These are phyloP conservation scores for Phytophthora hybrid DNA, from an alignment of 352 stramenopile genomes.

Conservation along the genomic window DNA sequence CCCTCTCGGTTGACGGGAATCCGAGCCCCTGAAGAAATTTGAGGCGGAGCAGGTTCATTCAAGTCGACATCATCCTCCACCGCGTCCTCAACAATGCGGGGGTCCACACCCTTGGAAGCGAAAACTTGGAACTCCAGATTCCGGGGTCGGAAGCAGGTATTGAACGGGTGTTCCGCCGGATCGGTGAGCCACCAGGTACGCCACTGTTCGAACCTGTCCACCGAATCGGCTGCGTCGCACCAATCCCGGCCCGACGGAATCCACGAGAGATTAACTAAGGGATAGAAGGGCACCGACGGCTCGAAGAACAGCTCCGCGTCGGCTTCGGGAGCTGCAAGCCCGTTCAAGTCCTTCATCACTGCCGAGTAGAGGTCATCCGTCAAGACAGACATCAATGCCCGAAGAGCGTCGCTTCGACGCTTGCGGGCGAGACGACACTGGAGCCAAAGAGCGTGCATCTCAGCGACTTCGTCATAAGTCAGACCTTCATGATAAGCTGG, in stretches of 20 bases:
- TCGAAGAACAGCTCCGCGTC: not conserved
- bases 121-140: not conserved
- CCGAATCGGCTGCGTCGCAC: not conserved
- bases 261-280: not conserved
- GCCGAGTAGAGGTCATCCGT: not conserved
- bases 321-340: not conserved
- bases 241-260: not conserved
- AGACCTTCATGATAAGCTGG: not conserved
- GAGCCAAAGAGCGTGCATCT: not conserved
- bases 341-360: not conserved
- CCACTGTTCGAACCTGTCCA: not conserved
- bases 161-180: not conserved
- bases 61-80: not conserved
- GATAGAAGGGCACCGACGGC: not conserved
- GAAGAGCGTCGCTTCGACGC: not conserved
- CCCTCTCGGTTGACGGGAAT: not conserved
- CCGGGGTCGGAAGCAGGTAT: not conserved
- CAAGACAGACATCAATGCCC: not conserved
- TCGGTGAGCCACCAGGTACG: not conserved
- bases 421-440: not conserved
- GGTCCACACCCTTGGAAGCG: not conserved
- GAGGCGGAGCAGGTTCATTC: not conserved
- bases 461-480: not conserved
- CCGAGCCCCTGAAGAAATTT: not conserved
- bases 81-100: not conserved